These are phyloP conservation scores for Hypsizygus marmoreus DNA, from an alignment of 768 basidiomycete genomes.

Conservation along the genomic window DNA sequence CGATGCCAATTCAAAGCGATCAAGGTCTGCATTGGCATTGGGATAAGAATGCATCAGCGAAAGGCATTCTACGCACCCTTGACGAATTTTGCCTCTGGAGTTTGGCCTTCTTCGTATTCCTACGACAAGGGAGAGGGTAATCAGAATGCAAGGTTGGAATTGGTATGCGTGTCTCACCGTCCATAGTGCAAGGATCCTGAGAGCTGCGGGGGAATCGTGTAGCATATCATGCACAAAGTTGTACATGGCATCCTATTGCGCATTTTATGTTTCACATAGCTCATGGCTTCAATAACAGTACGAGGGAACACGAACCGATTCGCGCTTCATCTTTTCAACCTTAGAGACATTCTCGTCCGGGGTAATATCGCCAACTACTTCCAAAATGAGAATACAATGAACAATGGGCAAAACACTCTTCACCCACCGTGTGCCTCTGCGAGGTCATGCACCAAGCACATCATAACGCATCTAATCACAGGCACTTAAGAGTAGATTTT, in stretches of 20 bases:
- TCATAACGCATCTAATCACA: slow-evolving; percentile 72
- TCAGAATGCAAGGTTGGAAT: not conserved
- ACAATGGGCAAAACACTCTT: not conserved
- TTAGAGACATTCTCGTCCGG: slow-evolving; percentile 87
- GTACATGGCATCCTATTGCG: slow-evolving; percentile 78
- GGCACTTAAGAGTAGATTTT: not conserved
- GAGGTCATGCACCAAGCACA: slow-evolving; percentile 91
- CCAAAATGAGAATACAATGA: not conserved
- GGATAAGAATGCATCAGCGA: not conserved
- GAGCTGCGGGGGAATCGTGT: slow-evolving; percentile 68
- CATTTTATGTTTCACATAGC: not conserved
- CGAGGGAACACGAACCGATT: slow-evolving; percentile 49
- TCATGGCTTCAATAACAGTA: not conserved
- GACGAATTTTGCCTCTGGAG: slow-evolving; percentile 80
- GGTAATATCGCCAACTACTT: slow-evolving; percentile 87
- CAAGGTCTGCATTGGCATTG: slow-evolving; percentile 59
- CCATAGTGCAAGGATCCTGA: slow-evolving; percentile 72
- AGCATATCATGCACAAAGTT: slow-evolving; percentile 90
- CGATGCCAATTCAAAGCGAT: slow-evolving; percentile 84
- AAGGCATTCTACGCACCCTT: slow-evolving; percentile 53
- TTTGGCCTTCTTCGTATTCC: slow-evolving; percentile 83
- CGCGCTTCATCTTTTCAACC: slow-evolving; percentile 74
- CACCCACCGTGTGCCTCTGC: slow-evolving; percentile 86
- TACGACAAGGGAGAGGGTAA: slow-evolving; percentile 24
- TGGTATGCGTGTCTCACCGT: slow-evolving; percentile 41